These are phyloP conservation scores for Capsicum chinense DNA, from an alignment of 257 asterid species.

Conservation along the genomic window DNA sequence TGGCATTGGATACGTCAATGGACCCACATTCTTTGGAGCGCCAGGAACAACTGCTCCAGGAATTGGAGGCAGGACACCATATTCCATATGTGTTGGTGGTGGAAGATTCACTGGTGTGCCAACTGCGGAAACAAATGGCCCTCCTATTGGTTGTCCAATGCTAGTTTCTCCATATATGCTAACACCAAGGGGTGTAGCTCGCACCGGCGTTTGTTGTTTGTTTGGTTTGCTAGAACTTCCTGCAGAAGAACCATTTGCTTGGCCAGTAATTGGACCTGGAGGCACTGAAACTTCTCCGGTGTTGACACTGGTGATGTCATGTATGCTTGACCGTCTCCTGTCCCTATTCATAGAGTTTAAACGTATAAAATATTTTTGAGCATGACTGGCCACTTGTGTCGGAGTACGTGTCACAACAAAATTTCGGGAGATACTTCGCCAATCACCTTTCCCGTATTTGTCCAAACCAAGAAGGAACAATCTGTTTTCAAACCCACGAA, in stretches of 20 bases:
- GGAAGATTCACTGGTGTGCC: slow-evolving; percentile 79
- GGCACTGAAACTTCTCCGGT: slow-evolving; percentile 64
- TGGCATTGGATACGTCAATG: slow-evolving; percentile 57
- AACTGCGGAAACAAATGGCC: slow-evolving; percentile 69
- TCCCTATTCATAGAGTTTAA: slow-evolving; percentile 91
- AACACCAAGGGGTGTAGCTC: slow-evolving; percentile 49
- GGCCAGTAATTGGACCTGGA: slow-evolving; percentile 83
- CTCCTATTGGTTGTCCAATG: slow-evolving; percentile 79
- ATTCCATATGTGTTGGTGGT: slow-evolving; percentile 61
- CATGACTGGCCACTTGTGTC: slow-evolving; percentile 96
- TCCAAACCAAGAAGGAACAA: slow-evolving; percentile 89
- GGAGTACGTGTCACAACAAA: slow-evolving; percentile 91
- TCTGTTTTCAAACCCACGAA: slow-evolving; percentile 45
- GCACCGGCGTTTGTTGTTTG: slow-evolving; percentile 47
- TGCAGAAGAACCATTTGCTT: slow-evolving; percentile 49
- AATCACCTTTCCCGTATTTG: slow-evolving; percentile 89
- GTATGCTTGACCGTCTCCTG: slow-evolving; percentile 85
- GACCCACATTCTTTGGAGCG: slow-evolving; percentile 42
- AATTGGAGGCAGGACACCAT: slow-evolving; percentile 56
- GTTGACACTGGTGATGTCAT: slow-evolving; percentile 82
- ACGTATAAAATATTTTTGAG: slow-evolving; percentile 90
- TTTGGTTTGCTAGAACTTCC: slow-evolving; percentile 51
- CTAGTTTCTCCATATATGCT: slow-evolving; percentile 62
- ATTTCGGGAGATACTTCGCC: slow-evolving; percentile 93
- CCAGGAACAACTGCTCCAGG: slow-evolving; percentile 62